phyloP scores from a whole-genome alignment of 2,329 filamentous ascomycete species.

The Bipolaris victoriae region DNA sequence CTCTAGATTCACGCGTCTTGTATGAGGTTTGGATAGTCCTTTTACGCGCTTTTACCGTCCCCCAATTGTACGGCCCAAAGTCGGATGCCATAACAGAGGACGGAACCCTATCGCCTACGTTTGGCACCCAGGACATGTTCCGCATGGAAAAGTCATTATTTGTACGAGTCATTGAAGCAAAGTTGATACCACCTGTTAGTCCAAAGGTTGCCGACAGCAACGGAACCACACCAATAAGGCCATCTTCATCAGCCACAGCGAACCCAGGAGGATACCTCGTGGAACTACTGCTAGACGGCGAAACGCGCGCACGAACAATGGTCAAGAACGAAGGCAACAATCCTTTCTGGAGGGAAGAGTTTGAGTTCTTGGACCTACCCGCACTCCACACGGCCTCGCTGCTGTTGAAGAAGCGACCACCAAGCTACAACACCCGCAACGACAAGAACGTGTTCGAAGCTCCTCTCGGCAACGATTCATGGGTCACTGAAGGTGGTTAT shows the following conservation, averaged over 20 bases:
- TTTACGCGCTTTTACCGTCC: constrained; percentile 86
- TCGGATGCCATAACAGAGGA: constrained; percentile 52
- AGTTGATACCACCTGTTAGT: constrained; percentile 53
- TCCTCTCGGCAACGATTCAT: constrained; percentile 35
- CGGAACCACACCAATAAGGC: constrained; percentile 31
- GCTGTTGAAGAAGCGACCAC: constrained; percentile 68
- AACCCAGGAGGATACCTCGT: constrained; percentile 72
- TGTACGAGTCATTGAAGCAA: constrained; percentile 67
- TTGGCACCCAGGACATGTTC: constrained; percentile 65
- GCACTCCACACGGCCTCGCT: constrained; percentile 73
- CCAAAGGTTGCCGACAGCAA: constrained; percentile 44
- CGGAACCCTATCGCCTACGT: constrained; percentile 43
- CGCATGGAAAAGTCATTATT: constrained; percentile 68
- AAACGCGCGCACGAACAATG: constrained; percentile 76
- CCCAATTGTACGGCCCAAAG: constrained; percentile 82
- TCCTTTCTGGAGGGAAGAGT: constrained; percentile 83
- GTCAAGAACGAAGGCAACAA: constrained; percentile 73
- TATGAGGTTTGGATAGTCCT: constrained; percentile 98
- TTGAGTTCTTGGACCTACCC: constrained; percentile 76
- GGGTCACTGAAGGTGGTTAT: constrained; percentile 51
- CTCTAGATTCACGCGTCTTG: constrained; percentile 83
- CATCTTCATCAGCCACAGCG: constrained; percentile 39
- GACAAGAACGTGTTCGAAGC: constrained; percentile 50
- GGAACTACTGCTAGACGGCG: constrained; percentile 79
- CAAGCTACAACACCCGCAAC: constrained; percentile 46